phyloP scores from a whole-genome alignment of 345 rosid genomes.

The Garcia nutans region DNA sequence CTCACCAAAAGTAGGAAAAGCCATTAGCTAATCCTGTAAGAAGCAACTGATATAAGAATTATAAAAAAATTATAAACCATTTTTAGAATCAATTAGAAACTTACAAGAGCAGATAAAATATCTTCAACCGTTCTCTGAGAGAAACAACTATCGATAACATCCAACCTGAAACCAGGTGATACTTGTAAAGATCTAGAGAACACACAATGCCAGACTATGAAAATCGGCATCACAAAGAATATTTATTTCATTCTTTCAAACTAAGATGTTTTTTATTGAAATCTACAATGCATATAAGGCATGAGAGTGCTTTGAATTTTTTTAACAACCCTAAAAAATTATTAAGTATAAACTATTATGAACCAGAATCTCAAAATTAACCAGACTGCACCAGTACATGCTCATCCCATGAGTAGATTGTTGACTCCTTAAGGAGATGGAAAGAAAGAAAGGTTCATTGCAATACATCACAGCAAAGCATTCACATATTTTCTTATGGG shows the following conservation, averaged over 20 bases:
- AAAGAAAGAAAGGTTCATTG: background rate
- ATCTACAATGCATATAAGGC: too few relatives aligned
- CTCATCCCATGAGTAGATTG: background rate
- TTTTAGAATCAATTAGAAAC: conserved; percentile 22
- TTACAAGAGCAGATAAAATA: conserved; percentile 79
- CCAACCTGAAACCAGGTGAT: conserved; percentile 51
- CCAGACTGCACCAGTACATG: background rate
- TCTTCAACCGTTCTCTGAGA: conserved; percentile 69
- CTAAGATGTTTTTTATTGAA: background rate
- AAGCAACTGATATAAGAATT: background rate
- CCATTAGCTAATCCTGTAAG: background rate
- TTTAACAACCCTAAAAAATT: background rate
- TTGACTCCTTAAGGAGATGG: background rate
- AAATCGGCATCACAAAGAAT: background rate
- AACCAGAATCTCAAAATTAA: background rate
- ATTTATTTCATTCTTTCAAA: background rate
- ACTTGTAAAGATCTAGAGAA: background rate
- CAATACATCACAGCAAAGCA: background rate
- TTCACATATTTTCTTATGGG: background rate
- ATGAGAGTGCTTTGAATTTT: background rate
- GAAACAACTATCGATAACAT: conserved; percentile 74
- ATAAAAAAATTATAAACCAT: background rate
- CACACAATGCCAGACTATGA: conserved; percentile 4
- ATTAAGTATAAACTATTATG: background rate
- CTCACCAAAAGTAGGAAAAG: background rate